Percentiles rank a stretch among this genome's conserved stretches.
Conservation (phyloP, 768 basidiomycete species). For the Agrocybe praecox region DNA sequence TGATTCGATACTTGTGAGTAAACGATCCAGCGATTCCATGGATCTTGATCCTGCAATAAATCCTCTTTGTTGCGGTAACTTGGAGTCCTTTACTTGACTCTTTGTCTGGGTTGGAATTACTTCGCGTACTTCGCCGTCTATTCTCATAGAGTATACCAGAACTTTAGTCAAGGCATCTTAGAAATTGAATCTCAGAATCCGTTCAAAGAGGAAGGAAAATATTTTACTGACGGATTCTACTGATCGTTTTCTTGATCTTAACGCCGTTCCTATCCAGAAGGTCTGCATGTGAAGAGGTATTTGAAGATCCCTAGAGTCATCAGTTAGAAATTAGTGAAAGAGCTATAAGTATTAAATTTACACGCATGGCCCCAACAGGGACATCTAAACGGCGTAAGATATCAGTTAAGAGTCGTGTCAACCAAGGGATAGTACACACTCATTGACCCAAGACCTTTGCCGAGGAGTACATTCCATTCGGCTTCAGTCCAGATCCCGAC, state of each 20-base stretch:
- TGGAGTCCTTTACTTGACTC: conserved; percentile 22
- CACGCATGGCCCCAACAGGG: conserved; percentile 71
- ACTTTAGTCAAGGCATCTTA: conserved; percentile 80
- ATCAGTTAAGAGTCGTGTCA: not conserved
- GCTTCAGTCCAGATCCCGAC: conserved; percentile 88
- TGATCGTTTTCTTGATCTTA: conserved; percentile 71
- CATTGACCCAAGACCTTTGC: conserved; percentile 82
- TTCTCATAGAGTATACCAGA: conserved; percentile 86
- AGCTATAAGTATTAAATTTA: conserved; percentile 25
- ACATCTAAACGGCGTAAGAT: conserved; percentile 46
- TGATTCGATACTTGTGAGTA: conserved; percentile 90
- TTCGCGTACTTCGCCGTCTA: conserved; percentile 68
- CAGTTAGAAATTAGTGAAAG: conserved; percentile 5
- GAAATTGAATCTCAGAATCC: conserved; percentile 1
- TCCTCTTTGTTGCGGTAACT: conserved; percentile 41
- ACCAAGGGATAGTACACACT: conserved; percentile 42
- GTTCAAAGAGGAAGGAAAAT: not conserved
- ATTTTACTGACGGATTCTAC: conserved; percentile 55
- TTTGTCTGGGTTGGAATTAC: conserved; percentile 31
- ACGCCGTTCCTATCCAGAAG: conserved; percentile 54
- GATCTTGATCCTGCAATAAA: conserved; percentile 86
- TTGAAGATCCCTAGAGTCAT: conserved; percentile 53
- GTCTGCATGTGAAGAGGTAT: conserved; percentile 75
- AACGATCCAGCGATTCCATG: conserved; percentile 81
- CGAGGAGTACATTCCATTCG: conserved; percentile 83